Percentiles rank a stretch among this genome's conserved stretches.
Conservation (phyloP, 257 asterid species). For the Cruciata laevipes region DNA sequence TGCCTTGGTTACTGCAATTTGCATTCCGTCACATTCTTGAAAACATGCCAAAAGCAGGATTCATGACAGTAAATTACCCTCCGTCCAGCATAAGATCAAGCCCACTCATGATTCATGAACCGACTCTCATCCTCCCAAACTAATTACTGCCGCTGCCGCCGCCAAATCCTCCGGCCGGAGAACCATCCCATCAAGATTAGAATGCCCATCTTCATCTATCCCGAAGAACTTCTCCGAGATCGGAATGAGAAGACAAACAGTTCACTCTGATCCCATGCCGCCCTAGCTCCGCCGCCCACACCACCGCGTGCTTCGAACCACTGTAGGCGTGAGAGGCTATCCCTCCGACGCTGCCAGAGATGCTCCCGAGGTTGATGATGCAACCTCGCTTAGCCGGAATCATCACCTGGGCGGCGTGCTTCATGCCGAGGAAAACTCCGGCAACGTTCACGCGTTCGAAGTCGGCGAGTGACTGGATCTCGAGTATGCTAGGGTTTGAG, state of each 20-base stretch:
- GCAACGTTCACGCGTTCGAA: slow-evolving; percentile 22
- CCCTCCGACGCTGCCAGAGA: slow-evolving; percentile 15
- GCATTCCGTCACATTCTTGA: background rate
- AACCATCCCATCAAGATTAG: slow-evolving; percentile 10
- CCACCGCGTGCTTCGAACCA: slow-evolving; percentile 27
- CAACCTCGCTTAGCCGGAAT: slow-evolving; percentile 22
- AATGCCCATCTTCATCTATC: slow-evolving; percentile 1
- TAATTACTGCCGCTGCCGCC: slow-evolving; percentile 23
- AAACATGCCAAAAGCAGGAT: slow-evolving; percentile 17
- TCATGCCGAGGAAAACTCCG: slow-evolving; percentile 30
- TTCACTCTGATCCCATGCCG: slow-evolving; percentile 33
- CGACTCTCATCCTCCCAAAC: slow-evolving; percentile 31
- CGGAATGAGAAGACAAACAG: slow-evolving; percentile 31
- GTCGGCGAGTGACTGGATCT: background rate
- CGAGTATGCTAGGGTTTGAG: slow-evolving; percentile 18
- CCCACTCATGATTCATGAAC: slow-evolving; percentile 34
- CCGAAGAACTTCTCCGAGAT: background rate
- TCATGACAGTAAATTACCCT: slow-evolving; percentile 32
- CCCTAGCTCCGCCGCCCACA: slow-evolving; percentile 32
- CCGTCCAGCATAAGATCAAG: slow-evolving; percentile 36
- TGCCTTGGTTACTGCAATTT: too few relatives aligned
- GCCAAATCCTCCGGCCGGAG: slow-evolving; percentile 30
- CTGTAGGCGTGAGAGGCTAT: slow-evolving; percentile 21
- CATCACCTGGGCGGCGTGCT: slow-evolving; percentile 45
- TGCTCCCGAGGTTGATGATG: slow-evolving; percentile 29